phyloP scores from a whole-genome alignment of 306 rosid genomes.

The Hippophae tibetana region DNA sequence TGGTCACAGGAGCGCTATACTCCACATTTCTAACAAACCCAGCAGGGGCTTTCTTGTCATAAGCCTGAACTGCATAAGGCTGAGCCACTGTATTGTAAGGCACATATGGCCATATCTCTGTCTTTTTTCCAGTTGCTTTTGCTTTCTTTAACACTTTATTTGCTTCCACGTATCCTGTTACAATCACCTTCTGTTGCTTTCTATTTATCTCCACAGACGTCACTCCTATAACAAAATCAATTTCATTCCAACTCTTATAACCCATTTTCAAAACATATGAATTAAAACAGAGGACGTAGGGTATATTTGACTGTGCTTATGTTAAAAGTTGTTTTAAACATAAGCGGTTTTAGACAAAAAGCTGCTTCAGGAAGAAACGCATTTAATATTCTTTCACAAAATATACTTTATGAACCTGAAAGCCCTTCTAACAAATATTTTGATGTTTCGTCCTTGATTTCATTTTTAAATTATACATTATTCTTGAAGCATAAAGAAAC shows the following conservation, averaged over 20 bases:
- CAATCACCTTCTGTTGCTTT: constrained; percentile 88
- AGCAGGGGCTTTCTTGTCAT: constrained; percentile 98
- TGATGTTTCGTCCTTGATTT: too few species aligned
- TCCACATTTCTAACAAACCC: constrained; percentile 82
- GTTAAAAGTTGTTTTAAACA: too few species aligned
- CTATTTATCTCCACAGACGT: constrained; percentile 87
- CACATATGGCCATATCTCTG: constrained; percentile 96
- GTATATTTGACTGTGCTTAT: too few species aligned
- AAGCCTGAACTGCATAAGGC: constrained; percentile 64
- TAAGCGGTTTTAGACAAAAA: neutral
- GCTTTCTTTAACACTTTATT: constrained; percentile 92
- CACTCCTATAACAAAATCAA: constrained; percentile 48
- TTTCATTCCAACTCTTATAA: neutral
- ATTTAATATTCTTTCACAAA: too few species aligned
- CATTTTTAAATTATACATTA: too few species aligned
- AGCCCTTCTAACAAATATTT: too few species aligned
- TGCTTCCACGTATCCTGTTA: constrained; percentile 72
- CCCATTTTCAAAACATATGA: neutral
- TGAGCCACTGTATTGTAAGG: constrained; percentile 83
- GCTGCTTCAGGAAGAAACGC: neutral
- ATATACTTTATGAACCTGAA: too few species aligned
- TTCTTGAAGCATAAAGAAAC: too few species aligned
- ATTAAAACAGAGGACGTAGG: neutral
- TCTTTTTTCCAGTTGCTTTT: constrained; percentile 76
- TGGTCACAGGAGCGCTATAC: constrained; percentile 31